Base-by-base conservation (phyloP, 768 basidiomycete species). In the Tephrocybe sp. region DNA sequence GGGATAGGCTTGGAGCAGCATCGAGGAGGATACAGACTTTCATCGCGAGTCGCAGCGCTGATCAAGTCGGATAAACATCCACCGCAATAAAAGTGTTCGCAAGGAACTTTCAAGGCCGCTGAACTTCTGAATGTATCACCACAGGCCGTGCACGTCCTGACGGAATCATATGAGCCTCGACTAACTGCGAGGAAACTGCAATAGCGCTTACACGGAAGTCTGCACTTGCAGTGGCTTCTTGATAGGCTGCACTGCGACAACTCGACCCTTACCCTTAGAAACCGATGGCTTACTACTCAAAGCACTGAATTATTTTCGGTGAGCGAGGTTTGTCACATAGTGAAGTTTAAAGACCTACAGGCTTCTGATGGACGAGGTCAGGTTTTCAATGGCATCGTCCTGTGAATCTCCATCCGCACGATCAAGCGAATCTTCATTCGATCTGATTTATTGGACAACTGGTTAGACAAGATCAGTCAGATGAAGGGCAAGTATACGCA, bases 11-110 rank as follows among this genome's bases (percentile, higher is more conserved):
- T 43, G n/a, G 60, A 58, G 50, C 74, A 77, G 53, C 76, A 78
- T 38, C 67, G 64, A 3, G 72, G 58, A 1, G 77, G 77, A 49
- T 70, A 64, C 15, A 76, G 64, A 0, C 65, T 55, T 32, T 76
- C 75, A 41, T 78, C 76, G 2, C 57, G 65, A n/a, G 63, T 63
- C 6, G 68, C 66, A 0, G 68, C 56, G 38, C 69, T 56, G 21
- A 69, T 65, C 46, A 75, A 62, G 44, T 55, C 58, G 9, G 58
- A 30, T 32, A 73, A 28, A 44, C 73, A 78, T 13, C 13, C 45
- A 30, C 45, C 52, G 56, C 73, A 75, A 42, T 74, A 74, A 13
- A 42, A 34, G 44, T 78, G 72, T 11, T 47, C 54, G 51, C 76
- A 77, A 9, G 73, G 67, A 1, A 67, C 68, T n/a, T 52, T 49